These are phyloP conservation scores for Aspergillus calidoustus DNA, from an alignment of 2,329 filamentous ascomycete species.

Conservation along the genomic window DNA sequence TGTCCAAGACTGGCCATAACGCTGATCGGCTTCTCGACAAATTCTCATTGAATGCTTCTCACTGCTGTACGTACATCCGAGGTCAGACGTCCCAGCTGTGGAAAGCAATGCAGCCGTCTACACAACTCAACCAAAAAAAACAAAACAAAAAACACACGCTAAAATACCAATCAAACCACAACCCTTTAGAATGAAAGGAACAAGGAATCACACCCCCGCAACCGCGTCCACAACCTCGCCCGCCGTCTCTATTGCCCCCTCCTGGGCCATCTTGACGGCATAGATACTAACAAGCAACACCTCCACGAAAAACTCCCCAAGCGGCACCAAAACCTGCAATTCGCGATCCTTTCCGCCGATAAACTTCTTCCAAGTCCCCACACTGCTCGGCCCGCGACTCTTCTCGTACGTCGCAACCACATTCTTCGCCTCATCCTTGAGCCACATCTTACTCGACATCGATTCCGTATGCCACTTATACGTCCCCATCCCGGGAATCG, in stretches of 20 bases:
- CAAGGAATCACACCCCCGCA: slow-evolving; percentile 1
- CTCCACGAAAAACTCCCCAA: slow-evolving; percentile 4
- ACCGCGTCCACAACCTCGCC: not conserved
- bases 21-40: too few species aligned
- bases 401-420: slow-evolving; percentile 5
- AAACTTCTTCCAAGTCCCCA: slow-evolving; percentile 8
- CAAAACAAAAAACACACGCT: not conserved
- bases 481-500: not conserved
- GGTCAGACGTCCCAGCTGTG: too few species aligned
- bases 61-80: too few species aligned
- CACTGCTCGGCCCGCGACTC: not conserved
- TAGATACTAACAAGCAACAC: slow-evolving; percentile 8
- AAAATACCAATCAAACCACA: not conserved
- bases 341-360: slow-evolving; percentile 4
- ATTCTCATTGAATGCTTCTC: too few species aligned
- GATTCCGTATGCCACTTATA: slow-evolving; percentile 1
- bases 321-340: not conserved
- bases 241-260: not conserved
- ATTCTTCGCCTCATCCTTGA: not conserved
- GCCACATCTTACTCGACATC: slow-evolving; percentile 4
- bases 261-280: slow-evolving; percentile 6
- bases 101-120: too few species aligned
- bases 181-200: not conserved
- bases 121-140: not conserved
- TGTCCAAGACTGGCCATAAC: too few species aligned